Percentiles rank a stretch among this genome's conserved stretches.
Conservation (phyloP, 306 rosid species). For the Adenanthera pavonina region DNA sequence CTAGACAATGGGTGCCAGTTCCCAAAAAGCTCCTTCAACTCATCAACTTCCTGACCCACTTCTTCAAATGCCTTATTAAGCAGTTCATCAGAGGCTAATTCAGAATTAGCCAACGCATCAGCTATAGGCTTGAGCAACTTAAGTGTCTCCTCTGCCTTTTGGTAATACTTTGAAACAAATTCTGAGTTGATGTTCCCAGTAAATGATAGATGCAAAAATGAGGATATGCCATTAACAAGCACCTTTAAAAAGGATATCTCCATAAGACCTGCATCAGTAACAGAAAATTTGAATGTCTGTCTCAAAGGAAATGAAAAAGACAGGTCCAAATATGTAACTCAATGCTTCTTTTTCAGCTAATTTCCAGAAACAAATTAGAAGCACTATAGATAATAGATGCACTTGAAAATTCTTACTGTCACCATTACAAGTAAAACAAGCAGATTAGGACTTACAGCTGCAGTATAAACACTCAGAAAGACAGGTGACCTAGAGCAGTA, state of each 20-base stretch:
- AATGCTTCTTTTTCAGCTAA: slow-evolving; percentile 27
- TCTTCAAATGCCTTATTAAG: slow-evolving; percentile 71
- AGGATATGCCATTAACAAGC: slow-evolving; percentile 71
- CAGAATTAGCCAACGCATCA: slow-evolving; percentile 73
- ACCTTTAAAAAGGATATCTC: slow-evolving; percentile 77
- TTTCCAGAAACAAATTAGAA: slow-evolving; percentile 28
- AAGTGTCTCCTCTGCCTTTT: slow-evolving; percentile 73
- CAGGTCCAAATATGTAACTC: slow-evolving; percentile 17
- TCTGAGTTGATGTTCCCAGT: slow-evolving; percentile 68
- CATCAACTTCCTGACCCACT: slow-evolving; percentile 67
- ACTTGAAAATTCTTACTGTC: slow-evolving; percentile 17
- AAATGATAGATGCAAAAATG: slow-evolving; percentile 68
- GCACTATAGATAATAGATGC: not conserved
- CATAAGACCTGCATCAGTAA: slow-evolving; percentile 79
- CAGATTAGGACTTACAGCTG: slow-evolving; percentile 1
- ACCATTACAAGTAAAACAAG: slow-evolving; percentile 1
- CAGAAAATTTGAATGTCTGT: slow-evolving; percentile 33
- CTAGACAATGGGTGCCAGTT: slow-evolving; percentile 84
- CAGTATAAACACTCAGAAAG: slow-evolving; percentile 17
- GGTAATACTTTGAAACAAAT: slow-evolving; percentile 74
- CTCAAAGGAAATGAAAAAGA: slow-evolving; percentile 18
- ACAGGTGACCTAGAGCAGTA: not conserved
- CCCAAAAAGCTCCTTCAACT: slow-evolving; percentile 73
- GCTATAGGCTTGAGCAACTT: slow-evolving; percentile 80
- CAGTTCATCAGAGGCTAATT: slow-evolving; percentile 69